Evolutionary conservation across 1,139 yeast species (phyloP), one percentile per base, ranked within the genome.

Genomic region (Sugiyamaella sp.): DNA sequence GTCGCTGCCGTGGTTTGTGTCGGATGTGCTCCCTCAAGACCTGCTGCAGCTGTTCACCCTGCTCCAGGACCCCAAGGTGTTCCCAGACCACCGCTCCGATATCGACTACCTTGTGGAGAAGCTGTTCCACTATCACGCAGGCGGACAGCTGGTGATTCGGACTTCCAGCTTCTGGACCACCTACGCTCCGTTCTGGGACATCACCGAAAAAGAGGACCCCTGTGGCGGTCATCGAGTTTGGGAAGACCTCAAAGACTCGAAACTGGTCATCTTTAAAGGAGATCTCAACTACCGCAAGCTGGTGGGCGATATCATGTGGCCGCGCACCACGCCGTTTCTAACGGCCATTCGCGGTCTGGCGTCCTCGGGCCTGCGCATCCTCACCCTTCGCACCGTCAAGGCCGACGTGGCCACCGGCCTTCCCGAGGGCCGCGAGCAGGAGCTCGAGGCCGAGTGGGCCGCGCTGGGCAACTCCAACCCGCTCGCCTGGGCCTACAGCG

Each of bases 321-420:
- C 84, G 16, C 80, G 85, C 54, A 82, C 91, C 2, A 89, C 96
- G 0, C 78, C 89, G 1, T 93, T 91, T 72, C 63, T 62, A 4
- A 70, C 73, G 0, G 93, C 97, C 2, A 80, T 91, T 59, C 89
- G 87, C 54, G 80, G 82, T 10, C 77, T 91, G 62, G 85, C 86
- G 0, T 60, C 69, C 1, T 69, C 72, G 53, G 85, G 84, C 6
- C 74, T 93, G 53, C 84, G 82, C 14, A 66, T 89, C 21, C 74
- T 89, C 59, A 80, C 95, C 27, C 77, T 93, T 64, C 82, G 99
- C 74, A 93, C 99, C 2, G 85, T 96, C 71, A 93, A 93, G 71
- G 97, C 98, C 0, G 99, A 95, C 68, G 98, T 91, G n/a, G 85
- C 87, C 53, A 96, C 87, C 49, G 98, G 96, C 2, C 79, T 93